Evolutionary conservation across 352 stramenopile genomes (phyloP).

Genomic region (Blastocystis sp.): DNA sequence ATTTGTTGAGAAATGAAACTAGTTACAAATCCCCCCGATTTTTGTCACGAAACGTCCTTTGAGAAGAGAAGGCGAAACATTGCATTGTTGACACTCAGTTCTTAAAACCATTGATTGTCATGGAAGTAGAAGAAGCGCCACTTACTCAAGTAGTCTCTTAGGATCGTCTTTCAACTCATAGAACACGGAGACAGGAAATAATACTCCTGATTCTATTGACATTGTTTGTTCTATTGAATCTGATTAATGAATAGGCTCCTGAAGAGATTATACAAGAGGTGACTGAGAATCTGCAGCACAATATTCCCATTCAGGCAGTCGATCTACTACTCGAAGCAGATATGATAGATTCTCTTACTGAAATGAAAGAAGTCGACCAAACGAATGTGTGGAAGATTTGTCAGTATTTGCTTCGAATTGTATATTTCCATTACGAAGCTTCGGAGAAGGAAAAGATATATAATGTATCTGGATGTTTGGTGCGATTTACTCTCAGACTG

Average conservation of each 20-base stretch:
- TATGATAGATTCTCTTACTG: background rate
- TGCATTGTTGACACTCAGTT: background rate
- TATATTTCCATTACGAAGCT: conserved; percentile 45
- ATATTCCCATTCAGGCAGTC: conserved; percentile 64
- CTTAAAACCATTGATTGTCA: background rate
- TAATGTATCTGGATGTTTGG: background rate
- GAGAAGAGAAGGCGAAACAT: conserved; percentile 38
- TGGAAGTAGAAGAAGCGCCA: conserved; percentile 54
- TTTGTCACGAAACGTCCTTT: conserved; percentile 49
- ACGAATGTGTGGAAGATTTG: conserved; percentile 67
- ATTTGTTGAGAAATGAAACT: background rate
- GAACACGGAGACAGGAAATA: background rate
- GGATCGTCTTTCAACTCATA: background rate
- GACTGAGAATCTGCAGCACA: conserved; percentile 58
- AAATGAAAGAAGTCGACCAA: conserved; percentile 60
- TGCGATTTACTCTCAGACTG: background rate
- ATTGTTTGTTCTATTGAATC: background rate
- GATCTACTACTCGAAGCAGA: conserved; percentile 48
- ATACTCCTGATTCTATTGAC: background rate
- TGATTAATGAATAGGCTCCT: background rate
- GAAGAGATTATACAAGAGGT: conserved; percentile 36
- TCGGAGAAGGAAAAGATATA: conserved; percentile 32
- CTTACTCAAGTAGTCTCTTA: background rate
- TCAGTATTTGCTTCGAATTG: conserved; percentile 57
- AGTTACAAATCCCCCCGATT: background rate